Percentiles rank a stretch among this genome's conserved stretches.
Conservation (phyloP, 2,329 filamentous ascomycete species). For the Eutypella sp. region DNA sequence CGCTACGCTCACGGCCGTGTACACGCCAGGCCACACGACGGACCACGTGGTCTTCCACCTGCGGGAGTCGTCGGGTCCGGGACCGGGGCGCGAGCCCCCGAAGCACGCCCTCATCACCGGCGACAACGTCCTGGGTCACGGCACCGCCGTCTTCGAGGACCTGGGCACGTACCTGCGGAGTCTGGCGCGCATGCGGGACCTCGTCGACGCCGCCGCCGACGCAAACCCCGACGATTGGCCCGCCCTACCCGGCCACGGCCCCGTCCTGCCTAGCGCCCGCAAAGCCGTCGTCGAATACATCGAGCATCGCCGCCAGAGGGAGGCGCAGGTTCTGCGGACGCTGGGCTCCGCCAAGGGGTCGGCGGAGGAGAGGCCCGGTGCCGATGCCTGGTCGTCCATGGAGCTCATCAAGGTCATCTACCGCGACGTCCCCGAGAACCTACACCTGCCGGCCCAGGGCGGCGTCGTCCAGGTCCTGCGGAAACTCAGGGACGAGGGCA, state of each 20-base stretch:
- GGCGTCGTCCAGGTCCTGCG: constrained; percentile 73
- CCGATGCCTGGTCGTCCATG: constrained; percentile 59
- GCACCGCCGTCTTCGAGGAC: constrained; percentile 81
- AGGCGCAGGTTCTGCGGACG: constrained; percentile 69
- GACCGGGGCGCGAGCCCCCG: constrained; percentile 21
- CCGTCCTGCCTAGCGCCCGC: constrained; percentile 68
- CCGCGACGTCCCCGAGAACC: constrained; percentile 65
- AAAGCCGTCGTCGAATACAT: constrained; percentile 82
- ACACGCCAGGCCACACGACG: constrained; percentile 63
- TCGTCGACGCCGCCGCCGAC: constrained; percentile 43
- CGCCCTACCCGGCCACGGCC: constrained; percentile 85
- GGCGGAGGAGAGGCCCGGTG: constrained; percentile 9
- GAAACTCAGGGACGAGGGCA: constrained; percentile 74
- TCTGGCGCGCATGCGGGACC: constrained; percentile 61
- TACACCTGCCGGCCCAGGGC: constrained; percentile 70
- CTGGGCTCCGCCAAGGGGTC: constrained; percentile 40
- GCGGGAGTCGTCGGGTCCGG: constrained; percentile 53
- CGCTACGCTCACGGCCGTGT: constrained; percentile 28
- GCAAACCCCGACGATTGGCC: constrained; percentile 36
- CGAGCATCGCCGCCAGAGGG: constrained; percentile 70
- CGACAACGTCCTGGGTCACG: constrained; percentile 84
- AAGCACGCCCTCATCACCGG: constrained; percentile 85
- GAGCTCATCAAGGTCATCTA: constrained; percentile 90
- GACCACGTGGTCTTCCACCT: constrained; percentile 80
- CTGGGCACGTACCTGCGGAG: constrained; percentile 63